These are phyloP conservation scores for Piper longum DNA, from an alignment of 164 flowering plant genomes.

Conservation along the genomic window DNA sequence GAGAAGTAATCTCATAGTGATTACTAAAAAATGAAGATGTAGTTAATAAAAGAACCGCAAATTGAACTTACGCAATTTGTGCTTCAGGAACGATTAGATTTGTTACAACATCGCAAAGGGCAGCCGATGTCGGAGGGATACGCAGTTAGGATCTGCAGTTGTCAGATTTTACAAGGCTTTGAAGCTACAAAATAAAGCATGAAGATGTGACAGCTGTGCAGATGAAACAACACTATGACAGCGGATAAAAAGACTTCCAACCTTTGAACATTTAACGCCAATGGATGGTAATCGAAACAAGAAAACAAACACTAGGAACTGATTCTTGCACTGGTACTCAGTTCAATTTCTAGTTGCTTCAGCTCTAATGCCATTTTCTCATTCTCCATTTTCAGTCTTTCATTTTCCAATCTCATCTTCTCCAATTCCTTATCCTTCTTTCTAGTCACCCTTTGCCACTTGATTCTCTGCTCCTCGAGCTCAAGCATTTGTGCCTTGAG, in stretches of 20 bases:
- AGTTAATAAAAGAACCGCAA: no score
- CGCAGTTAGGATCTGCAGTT: no score
- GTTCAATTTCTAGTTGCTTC: slow-evolving; percentile 39
- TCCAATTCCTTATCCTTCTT: slow-evolving; percentile 55
- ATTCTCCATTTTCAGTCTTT: slow-evolving; percentile 66
- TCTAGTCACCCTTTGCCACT: slow-evolving; percentile 54
- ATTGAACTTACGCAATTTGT: no score
- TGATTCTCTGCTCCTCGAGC: slow-evolving; percentile 54
- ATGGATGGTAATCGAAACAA: not conserved
- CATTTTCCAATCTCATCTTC: slow-evolving; percentile 54
- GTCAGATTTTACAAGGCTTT: no score
- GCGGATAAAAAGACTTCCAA: not conserved
- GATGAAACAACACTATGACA: no score
- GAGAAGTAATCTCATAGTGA: no score
- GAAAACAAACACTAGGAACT: not conserved
- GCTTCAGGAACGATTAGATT: no score
- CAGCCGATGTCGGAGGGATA: no score
- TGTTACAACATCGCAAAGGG: no score
- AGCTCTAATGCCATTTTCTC: slow-evolving; percentile 49
- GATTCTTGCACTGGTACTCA: not conserved
- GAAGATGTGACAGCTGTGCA: no score
- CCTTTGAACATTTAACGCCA: not conserved
- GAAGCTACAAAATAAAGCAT: no score
- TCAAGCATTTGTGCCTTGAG: slow-evolving; percentile 50
- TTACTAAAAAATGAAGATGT: no score